A percentile compares a stretch with the other conserved stretches of the same genome.
Conservation (phyloP, 2,329 filamentous ascomycete species). For the Colletotrichum sp. region DNA sequence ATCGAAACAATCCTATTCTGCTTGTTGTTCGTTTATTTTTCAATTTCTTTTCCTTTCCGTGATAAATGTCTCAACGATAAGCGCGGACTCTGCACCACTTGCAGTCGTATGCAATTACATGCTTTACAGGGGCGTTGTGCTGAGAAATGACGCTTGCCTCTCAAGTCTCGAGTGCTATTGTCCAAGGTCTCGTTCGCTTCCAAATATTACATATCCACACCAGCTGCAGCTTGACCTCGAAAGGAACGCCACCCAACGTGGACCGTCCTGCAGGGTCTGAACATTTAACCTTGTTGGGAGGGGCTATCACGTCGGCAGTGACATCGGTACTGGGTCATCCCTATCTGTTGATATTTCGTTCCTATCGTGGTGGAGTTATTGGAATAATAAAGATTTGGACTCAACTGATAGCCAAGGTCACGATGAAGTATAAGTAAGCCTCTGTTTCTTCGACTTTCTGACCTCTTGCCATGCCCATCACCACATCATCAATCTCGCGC, state of each 20-base stretch:
- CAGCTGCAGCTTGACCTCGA: neutral
- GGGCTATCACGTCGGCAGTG: neutral
- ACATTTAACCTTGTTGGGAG: neutral
- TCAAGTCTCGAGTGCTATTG: rapidly evolving
- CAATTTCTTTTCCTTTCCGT: too few species aligned
- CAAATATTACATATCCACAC: neutral
- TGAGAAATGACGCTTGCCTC: too few species aligned
- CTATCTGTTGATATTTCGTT: neutral
- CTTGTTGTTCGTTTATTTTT: too few species aligned
- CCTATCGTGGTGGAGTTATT: neutral
- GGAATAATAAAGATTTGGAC: neutral
- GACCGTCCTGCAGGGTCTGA: neutral
- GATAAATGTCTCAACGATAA: too few species aligned
- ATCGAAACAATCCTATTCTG: too few species aligned
- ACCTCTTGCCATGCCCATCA: rapidly evolving
- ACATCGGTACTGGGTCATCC: neutral
- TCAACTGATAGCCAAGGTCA: rapidly evolving
- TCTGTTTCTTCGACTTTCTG: rapidly evolving
- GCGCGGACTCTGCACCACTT: too few species aligned
- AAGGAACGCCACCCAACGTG: rapidly evolving
- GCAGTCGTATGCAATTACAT: too few species aligned
- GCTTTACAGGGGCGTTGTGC: too few species aligned
- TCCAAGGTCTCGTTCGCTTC: neutral
- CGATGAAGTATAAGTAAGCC: neutral
- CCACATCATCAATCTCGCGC: rapidly evolving